These are phyloP conservation scores for Lactifluus volemus DNA, from an alignment of 768 basidiomycete genomes.

Conservation along the genomic window DNA sequence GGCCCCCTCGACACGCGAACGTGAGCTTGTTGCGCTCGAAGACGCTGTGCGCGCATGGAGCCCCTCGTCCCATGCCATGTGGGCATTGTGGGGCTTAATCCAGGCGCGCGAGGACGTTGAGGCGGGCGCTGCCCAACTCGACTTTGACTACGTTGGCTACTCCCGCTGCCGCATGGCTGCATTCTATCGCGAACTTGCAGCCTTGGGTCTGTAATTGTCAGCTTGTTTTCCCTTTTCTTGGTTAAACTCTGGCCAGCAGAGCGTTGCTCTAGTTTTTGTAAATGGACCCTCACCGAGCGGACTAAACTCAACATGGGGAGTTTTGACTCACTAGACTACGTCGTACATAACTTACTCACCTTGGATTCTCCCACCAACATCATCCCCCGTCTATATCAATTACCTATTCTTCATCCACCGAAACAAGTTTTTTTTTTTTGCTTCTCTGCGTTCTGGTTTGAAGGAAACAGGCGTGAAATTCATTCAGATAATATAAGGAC, in stretches of 20 bases:
- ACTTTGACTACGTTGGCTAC: conserved; percentile 89
- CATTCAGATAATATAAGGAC: conserved; percentile 29
- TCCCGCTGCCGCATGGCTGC: conserved; percentile 56
- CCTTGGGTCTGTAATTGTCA: conserved; percentile 30
- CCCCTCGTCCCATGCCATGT: conserved; percentile 83
- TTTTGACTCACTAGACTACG: neutral
- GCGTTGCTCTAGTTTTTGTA: neutral
- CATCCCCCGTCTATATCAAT: neutral
- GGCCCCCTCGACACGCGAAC: conserved; percentile 27
- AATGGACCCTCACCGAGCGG: neutral
- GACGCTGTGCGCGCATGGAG: conserved; percentile 81
- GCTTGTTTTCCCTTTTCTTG: neutral
- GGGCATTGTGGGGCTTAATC: conserved; percentile 92
- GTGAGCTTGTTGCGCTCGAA: conserved; percentile 53
- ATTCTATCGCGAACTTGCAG: conserved; percentile 49
- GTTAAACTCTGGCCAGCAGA: neutral
- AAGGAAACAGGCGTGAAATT: neutral
- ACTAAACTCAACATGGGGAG: neutral
- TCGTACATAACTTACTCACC: neutral
- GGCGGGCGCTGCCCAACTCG: conserved; percentile 47
- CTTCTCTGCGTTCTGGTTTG: neutral
- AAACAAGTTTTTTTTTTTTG: neutral
- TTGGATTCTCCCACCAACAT: neutral
- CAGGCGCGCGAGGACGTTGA: conserved; percentile 76
- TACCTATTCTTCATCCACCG: neutral